Percentiles rank a stretch among this genome's conserved stretches.
phyloP scores from a whole-genome alignment of 345 rosid genomes.

The Brassica cretica region DNA sequence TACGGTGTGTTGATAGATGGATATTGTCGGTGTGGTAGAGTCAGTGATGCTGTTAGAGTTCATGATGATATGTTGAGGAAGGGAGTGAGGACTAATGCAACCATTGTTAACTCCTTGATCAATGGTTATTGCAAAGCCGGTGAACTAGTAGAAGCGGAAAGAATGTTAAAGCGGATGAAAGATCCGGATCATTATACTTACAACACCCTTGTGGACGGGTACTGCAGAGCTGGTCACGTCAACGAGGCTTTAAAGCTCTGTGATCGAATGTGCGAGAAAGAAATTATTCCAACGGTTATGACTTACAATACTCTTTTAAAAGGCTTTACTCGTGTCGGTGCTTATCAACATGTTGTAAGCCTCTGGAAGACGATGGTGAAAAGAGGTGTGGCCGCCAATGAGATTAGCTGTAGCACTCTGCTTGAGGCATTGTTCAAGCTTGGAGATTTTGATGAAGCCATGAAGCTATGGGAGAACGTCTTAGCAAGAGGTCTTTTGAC shows the following conservation, averaged over 20 bases:
- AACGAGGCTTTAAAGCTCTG: slow-evolving; percentile 64
- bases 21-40: slow-evolving; percentile 60
- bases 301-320: slow-evolving; percentile 83
- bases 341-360: slow-evolving; percentile 54
- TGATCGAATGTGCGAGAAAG: slow-evolving; percentile 51
- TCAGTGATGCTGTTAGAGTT: slow-evolving; percentile 62
- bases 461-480: slow-evolving; percentile 64
- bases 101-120: slow-evolving; percentile 71
- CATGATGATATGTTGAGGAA: slow-evolving; percentile 55
- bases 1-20: slow-evolving; percentile 84
- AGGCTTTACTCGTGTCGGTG: slow-evolving; percentile 59
- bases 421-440: slow-evolving; percentile 72
- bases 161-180: slow-evolving; percentile 43
- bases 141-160: slow-evolving; percentile 51
- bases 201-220: slow-evolving; percentile 76
- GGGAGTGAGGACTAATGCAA: slow-evolving; percentile 65
- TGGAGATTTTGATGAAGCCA: slow-evolving; percentile 61
- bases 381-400: slow-evolving; percentile 54
- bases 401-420: slow-evolving; percentile 63
- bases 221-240: slow-evolving; percentile 55
- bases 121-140: slow-evolving; percentile 80
- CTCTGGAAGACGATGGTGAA: slow-evolving; percentile 68
- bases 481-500: slow-evolving; percentile 62
- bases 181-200: slow-evolving; percentile 72
- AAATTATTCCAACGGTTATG: slow-evolving; percentile 51